phyloP scores from a whole-genome alignment of 495 filamentous ascomycete genomes.

The Pyronema domesticum region DNA sequence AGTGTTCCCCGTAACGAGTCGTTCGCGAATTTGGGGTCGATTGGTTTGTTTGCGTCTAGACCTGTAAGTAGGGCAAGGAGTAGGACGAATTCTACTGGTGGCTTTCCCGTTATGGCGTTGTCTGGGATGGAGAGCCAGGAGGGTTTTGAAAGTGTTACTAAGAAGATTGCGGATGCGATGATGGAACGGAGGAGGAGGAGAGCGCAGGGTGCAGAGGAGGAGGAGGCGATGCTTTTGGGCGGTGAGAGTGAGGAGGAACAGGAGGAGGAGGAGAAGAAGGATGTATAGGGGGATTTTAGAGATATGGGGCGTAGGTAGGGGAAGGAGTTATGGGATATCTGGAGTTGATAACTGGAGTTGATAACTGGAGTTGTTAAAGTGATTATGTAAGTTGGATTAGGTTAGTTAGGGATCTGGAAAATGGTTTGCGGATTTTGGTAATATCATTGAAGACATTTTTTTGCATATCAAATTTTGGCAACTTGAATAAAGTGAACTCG shows the following conservation, averaged over 20 bases:
- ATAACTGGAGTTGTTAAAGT: too few species aligned
- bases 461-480: too few species aligned
- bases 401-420: too few species aligned
- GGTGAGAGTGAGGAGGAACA: constrained; percentile 4
- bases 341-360: too few species aligned
- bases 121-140: constrained; percentile 50
- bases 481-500: too few species aligned
- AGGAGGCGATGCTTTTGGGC: constrained; percentile 7
- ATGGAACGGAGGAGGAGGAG: constrained; percentile 59
- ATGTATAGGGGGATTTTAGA: too few species aligned
- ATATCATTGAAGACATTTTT: too few species aligned
- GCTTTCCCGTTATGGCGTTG: constrained; percentile 51
- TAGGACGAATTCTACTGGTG: constrained; percentile 47
- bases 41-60: constrained; percentile 74
- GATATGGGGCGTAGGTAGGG: too few species aligned
- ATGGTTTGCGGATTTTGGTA: too few species aligned
- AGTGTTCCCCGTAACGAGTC: constrained; percentile 76
- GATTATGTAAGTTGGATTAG: too few species aligned
- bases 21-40: constrained; percentile 68
- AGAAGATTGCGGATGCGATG: constrained; percentile 78
- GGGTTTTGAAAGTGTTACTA: constrained; percentile 63
- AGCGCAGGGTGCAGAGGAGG: constrained; percentile 27
- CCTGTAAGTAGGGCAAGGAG: constrained; percentile 55
- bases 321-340: too few species aligned
- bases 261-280: constrained; percentile 11